Conservation (phyloP, 257 asterid genomes). For the Datura wrightii region DNA sequence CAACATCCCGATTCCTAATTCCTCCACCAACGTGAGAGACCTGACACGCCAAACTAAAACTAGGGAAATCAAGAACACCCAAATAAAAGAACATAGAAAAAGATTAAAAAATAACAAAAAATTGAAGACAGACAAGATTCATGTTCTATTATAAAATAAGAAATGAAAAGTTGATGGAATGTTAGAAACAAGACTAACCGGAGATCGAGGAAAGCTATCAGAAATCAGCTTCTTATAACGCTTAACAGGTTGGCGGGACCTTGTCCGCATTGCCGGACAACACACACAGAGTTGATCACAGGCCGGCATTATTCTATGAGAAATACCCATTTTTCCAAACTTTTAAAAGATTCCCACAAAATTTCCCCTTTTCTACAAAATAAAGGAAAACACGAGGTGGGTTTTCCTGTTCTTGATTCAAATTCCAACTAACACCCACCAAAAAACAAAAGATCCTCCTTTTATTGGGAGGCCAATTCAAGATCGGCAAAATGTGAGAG, state of each 20-base stretch:
- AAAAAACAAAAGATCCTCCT: no score
- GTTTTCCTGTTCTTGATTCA: not conserved
- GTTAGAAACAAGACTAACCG: constrained; percentile 45
- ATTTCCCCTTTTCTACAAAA: not conserved
- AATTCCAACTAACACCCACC: constrained; percentile 13
- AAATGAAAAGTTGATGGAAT: not conserved
- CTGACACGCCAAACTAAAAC: not conserved
- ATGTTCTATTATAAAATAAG: not conserved
- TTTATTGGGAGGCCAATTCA: not conserved
- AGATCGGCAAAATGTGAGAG: not conserved
- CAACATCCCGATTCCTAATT: not conserved
- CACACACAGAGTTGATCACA: constrained; percentile 70
- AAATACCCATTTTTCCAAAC: constrained; percentile 56
- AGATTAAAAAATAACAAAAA: not conserved
- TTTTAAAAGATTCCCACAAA: not conserved
- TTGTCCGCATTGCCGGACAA: constrained; percentile 79
- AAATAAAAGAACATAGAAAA: not conserved
- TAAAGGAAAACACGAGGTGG: not conserved
- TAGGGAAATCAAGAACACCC: not conserved
- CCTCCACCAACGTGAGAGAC: not conserved
- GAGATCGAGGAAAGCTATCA: constrained; percentile 66
- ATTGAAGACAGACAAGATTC: not conserved
- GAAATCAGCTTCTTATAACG: constrained; percentile 75
- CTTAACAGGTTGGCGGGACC: constrained; percentile 86
- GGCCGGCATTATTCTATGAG: constrained; percentile 65